Evolutionary conservation across 371 early-diverging fungal species (phyloP).

Genomic region (Homolaphlyctis polyrhiza): DNA sequence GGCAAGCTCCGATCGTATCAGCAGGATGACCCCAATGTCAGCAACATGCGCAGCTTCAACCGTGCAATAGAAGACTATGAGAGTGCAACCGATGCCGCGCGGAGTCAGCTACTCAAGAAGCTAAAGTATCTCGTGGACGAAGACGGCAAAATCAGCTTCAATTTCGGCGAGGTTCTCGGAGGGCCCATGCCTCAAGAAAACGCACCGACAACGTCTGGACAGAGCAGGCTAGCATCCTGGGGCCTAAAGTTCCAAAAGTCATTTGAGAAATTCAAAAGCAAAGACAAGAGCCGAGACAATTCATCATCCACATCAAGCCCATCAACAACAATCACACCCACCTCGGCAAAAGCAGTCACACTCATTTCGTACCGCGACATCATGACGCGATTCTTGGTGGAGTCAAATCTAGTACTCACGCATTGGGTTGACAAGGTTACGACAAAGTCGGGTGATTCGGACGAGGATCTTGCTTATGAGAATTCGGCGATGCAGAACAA

Average conservation of each 20-base stretch:
- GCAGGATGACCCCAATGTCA: not conserved
- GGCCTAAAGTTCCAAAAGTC: slow-evolving; percentile 4
- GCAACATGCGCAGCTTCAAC: not conserved
- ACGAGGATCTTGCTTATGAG: not conserved
- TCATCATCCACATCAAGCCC: not conserved
- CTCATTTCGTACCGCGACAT: not conserved
- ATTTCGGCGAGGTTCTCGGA: not conserved
- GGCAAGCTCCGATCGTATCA: not conserved
- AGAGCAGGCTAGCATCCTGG: not conserved
- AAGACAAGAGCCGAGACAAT: not conserved
- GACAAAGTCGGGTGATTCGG: not conserved
- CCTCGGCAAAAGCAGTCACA: not conserved
- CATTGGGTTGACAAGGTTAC: not conserved
- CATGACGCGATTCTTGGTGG: not conserved
- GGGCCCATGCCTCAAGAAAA: not conserved
- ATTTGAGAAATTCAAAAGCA: not conserved
- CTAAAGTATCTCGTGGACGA: slow-evolving; percentile 1
- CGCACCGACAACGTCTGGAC: not conserved
- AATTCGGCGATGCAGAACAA: not conserved
- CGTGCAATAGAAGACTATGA: not conserved
- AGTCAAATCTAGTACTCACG: not conserved
- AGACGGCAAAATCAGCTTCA: not conserved
- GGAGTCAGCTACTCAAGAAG: not conserved
- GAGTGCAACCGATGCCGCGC: not conserved
- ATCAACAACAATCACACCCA: not conserved